A percentile compares a stretch with the other conserved stretches of the same genome.
phyloP scores from a whole-genome alignment of 1,139 yeast species.

The Scheffersomyces titani region DNA sequence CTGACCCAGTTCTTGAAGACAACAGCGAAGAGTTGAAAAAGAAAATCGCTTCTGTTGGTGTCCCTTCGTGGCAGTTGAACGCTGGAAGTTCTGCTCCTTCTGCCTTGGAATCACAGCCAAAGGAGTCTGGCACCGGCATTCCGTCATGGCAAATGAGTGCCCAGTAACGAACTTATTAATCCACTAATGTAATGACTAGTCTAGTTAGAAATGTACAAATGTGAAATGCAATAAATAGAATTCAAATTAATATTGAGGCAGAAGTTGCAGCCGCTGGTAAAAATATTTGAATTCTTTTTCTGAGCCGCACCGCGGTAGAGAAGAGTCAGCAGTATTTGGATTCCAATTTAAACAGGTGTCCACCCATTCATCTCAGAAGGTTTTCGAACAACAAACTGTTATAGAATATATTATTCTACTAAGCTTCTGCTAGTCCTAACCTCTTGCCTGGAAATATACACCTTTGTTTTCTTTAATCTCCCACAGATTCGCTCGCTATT shows the following conservation, averaged over 20 bases:
- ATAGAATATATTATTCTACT: no score
- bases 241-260: neutral
- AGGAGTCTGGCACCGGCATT: conserved; percentile 5
- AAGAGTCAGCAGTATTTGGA: neutral
- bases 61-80: conserved; percentile 51
- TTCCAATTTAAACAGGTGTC: no score
- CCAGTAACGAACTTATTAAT: neutral
- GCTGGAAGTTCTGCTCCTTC: conserved; percentile 9
- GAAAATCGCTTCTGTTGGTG: conserved; percentile 42
- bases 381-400: no score
- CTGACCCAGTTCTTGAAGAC: conserved; percentile 10
- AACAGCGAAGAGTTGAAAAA: conserved; percentile 31
- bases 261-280: neutral
- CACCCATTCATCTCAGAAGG: no score
- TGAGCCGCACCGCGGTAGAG: neutral
- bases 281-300: no score
- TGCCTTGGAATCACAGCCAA: neutral
- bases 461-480: neutral
- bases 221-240: neutral
- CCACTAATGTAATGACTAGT: neutral
- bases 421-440: no score
- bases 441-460: no score
- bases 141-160: conserved; percentile 11
- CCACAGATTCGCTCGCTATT: neutral
- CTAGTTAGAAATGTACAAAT: neutral